These are phyloP conservation scores for Petasospora rhodanensis DNA, from an alignment of 1,139 yeast species.

Conservation along the genomic window DNA sequence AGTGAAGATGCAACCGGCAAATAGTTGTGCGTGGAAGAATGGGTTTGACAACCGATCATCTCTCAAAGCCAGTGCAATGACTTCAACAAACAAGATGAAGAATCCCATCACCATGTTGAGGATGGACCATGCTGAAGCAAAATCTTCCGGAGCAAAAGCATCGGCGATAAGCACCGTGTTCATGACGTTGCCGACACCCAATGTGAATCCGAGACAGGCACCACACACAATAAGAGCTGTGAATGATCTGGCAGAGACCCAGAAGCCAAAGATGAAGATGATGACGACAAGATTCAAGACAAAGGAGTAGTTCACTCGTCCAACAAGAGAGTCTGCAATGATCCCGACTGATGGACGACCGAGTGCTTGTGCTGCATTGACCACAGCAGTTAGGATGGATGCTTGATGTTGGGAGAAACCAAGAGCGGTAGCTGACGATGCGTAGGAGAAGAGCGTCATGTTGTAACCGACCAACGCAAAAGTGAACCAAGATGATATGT, in stretches of 20 bases:
- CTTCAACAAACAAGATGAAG: conserved; percentile 45
- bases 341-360: conserved; percentile 66
- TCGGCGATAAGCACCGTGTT: conserved; percentile 59
- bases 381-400: conserved; percentile 53
- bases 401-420: conserved; percentile 56
- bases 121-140: conserved; percentile 59
- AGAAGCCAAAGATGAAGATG: conserved; percentile 36
- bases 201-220: conserved; percentile 46
- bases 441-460: conserved; percentile 54
- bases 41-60: conserved; percentile 35
- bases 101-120: conserved; percentile 46
- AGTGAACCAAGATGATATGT: conserved; percentile 51
- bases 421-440: conserved; percentile 57
- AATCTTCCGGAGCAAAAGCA: conserved; percentile 40
- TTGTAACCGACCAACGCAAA: conserved; percentile 54
- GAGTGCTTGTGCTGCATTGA: conserved; percentile 58
- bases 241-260: conserved; percentile 54
- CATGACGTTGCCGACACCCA: conserved; percentile 47
- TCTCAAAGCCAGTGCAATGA: conserved; percentile 47
- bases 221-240: conserved; percentile 49
- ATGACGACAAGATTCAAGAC: conserved; percentile 25
- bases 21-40: conserved; percentile 55
- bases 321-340: conserved; percentile 47
- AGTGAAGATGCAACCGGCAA: conserved; percentile 48
- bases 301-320: conserved; percentile 51